Conservation (phyloP, 768 basidiomycete genomes). For the Leccinum rimulosum region DNA sequence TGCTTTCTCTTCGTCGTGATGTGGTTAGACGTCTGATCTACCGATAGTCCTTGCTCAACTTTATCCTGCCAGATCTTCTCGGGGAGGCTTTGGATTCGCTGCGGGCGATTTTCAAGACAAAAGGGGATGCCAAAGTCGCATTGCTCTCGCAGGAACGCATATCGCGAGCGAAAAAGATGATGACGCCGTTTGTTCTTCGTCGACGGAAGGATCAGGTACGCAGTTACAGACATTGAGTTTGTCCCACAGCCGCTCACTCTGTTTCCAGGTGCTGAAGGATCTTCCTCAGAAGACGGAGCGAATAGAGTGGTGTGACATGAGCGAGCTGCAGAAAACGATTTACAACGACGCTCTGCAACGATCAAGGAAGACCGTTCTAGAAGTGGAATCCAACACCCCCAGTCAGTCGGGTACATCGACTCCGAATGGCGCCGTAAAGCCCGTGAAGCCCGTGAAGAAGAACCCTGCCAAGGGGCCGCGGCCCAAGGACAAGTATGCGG, state of each 20-base stretch:
- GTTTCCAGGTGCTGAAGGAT: conserved; percentile 77
- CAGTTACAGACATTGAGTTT: background rate
- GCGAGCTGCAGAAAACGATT: conserved; percentile 71
- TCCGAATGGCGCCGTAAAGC: conserved; percentile 26
- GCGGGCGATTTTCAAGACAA: conserved; percentile 95
- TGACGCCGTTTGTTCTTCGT: conserved; percentile 98
- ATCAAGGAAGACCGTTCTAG: conserved; percentile 76
- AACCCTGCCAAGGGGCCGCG: conserved; percentile 35
- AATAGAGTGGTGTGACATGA: conserved; percentile 96
- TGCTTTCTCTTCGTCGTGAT: conserved; percentile 23
- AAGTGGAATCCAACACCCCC: conserved; percentile 32
- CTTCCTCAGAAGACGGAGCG: conserved; percentile 91
- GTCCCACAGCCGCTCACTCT: conserved; percentile 1
- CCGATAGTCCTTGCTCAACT: conserved; percentile 89
- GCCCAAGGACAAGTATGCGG: conserved; percentile 69
- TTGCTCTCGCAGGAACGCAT: conserved; percentile 91
- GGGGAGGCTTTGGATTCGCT: conserved; percentile 72
- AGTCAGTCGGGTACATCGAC: conserved; percentile 33
- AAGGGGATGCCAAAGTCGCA: conserved; percentile 86
- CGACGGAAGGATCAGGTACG: conserved; percentile 89
- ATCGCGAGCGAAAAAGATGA: conserved; percentile 96
- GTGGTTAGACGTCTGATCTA: conserved; percentile 10
- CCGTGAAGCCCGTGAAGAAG: conserved; percentile 30
- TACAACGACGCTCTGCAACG: conserved; percentile 85
- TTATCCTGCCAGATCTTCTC: conserved; percentile 93